Percentiles rank a stretch among this genome's conserved stretches.
Evolutionary conservation across 2,329 filamentous ascomycete genomes (phyloP).

Genomic region (Calonectria multiphialidica): DNA sequence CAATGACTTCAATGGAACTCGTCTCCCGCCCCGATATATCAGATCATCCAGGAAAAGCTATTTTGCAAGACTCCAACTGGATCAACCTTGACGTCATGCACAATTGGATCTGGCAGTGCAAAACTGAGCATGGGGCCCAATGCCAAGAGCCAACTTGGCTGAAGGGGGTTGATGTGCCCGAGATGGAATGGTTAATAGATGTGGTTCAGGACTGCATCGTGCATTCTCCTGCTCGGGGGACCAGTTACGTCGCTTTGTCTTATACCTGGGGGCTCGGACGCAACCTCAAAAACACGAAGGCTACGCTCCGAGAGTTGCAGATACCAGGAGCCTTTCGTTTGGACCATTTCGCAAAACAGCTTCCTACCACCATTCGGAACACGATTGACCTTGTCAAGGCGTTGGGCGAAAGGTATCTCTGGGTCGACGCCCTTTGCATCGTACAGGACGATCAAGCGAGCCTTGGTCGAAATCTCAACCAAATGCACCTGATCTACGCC

Average conservation of each 20-base stretch:
- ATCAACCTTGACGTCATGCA: conserved; percentile 15
- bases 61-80: conserved; percentile 19
- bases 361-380: conserved; percentile 23
- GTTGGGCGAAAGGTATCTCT: conserved; percentile 22
- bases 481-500: conserved; percentile 28
- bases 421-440: conserved; percentile 27
- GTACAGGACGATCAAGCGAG: conserved; percentile 23
- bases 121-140: conserved; percentile 1
- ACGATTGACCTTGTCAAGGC: conserved; percentile 16
- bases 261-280: conserved; percentile 25
- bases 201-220: conserved; percentile 22
- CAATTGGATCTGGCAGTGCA: conserved; percentile 12
- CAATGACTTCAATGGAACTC: conserved; percentile 22
- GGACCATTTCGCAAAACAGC: conserved; percentile 16
- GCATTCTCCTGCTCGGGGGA: not conserved
- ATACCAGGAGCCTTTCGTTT: not conserved
- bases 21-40: not conserved
- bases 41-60: conserved; percentile 8
- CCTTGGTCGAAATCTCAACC: conserved; percentile 22
- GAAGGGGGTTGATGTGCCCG: conserved; percentile 14
- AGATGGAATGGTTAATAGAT: conserved; percentile 22
- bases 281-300: conserved; percentile 23
- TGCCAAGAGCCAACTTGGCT: conserved; percentile 26
- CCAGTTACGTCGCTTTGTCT: conserved; percentile 20
- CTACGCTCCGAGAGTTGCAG: not conserved